Base-by-base conservation (phyloP, 352 stramenopile species). In the Globisporangium nunn region DNA sequence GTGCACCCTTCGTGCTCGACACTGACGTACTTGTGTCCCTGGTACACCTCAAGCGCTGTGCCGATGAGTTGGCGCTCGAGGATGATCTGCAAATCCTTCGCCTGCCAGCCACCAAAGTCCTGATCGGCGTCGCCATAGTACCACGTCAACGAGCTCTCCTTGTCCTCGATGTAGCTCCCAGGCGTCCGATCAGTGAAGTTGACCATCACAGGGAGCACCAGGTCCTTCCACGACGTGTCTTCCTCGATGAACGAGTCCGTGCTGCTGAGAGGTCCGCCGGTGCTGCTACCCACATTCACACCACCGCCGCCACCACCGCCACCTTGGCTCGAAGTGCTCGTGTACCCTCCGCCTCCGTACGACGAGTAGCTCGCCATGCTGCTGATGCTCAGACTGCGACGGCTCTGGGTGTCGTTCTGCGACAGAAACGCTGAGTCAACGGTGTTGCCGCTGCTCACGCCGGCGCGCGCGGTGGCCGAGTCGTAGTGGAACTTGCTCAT, bases 51-150 rank as follows among this genome's bases (percentile, higher is more conserved):
- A 35, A 96, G 58, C 23, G 83, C 85, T 40, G 87, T 78, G 28
- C 87, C 88, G 31, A 90, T 81, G 3, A 96, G 67, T 43, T 92
- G 78, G 2, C 88, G 83, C 62, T 96, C 87, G 48, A 96, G 66
- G 56, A 92, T 85, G 50, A 95, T 94, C 66, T 95, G 87, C 67
- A 96, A 71, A 55, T 96, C 85, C 61, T 95, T 95, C 28, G 87
- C 79, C 58, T 96, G 85, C 87, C 87, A 96, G 23, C 72, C 75
- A 3, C 85, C 85, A 66, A 96, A 96, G 60, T 96, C 79, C 12
- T 76, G 72, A 46, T 96, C 86, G 0, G 86, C 83, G 51, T 94
- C 85, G 17, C 68, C 74, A 58, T 95, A 96, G 56, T 96, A 85
- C 87, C 87, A 96, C 50, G 85, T 93, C 49, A 95, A 61, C 18